A percentile compares a stretch with the other conserved stretches of the same genome.
Evolutionary conservation across 164 flowering plant genomes (phyloP).

Genomic region (grape (Vitis vinifera)): ASM3070453v1 NC_081808.1:6401001-6401500

Average conservation of each 20-base stretch:
- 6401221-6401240: conserved; percentile 82
- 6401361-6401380: background rate
- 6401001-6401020: too few species aligned
- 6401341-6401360: background rate
- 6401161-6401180: background rate
- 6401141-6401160: background rate
- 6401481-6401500: too few species aligned
- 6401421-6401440: background rate
- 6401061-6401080: too few species aligned
- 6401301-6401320: conserved; percentile 40
- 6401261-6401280: conserved; percentile 65
- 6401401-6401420: background rate
- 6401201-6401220: conserved; percentile 93
- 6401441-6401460: background rate
- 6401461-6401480: too few species aligned
- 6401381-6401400: background rate
- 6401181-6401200: conserved; percentile 80
- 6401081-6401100: background rate
- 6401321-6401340: conserved; percentile 7
- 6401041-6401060: too few species aligned
- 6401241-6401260: conserved; percentile 83
- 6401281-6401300: conserved; percentile 55
- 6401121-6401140: background rate
- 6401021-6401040: too few species aligned
- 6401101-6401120: background rate